Evolutionary conservation across 192 early-diverging fungal genomes (phyloP).

Genomic region (Lunasporangiospora selenospora): DNA sequence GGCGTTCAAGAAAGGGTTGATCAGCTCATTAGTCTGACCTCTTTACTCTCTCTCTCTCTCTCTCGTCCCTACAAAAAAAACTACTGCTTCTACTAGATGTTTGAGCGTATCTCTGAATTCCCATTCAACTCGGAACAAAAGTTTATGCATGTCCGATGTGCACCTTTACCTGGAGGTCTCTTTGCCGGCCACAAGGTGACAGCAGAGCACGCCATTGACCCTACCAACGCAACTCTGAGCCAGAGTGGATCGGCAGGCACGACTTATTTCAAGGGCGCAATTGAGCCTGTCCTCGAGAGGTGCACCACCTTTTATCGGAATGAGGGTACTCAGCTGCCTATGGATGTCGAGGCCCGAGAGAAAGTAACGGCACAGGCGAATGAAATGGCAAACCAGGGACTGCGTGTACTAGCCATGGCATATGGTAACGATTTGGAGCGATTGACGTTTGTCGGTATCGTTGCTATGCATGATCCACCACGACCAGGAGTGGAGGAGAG

Average conservation of each 20-base stretch:
- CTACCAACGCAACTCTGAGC: conserved; percentile 39
- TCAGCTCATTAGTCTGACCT: background rate
- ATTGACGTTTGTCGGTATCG: conserved; percentile 82
- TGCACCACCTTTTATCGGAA: conserved; percentile 71
- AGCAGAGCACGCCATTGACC: conserved; percentile 37
- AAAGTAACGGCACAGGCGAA: conserved; percentile 63
- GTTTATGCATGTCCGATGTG: conserved; percentile 84
- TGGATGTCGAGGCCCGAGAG: conserved; percentile 66
- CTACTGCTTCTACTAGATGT: too few species aligned
- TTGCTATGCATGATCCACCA: conserved; percentile 95
- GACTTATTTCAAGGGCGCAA: conserved; percentile 84
- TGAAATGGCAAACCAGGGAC: conserved; percentile 76
- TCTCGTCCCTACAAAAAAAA: too few species aligned
- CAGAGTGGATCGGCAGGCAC: conserved; percentile 35
- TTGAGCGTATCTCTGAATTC: conserved; percentile 72
- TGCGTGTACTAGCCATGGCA: conserved; percentile 90
- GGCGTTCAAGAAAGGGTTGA: background rate
- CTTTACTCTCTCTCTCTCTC: too few species aligned
- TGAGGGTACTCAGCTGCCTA: conserved; percentile 52
- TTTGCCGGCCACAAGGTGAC: conserved; percentile 26
- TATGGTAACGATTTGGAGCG: conserved; percentile 61
- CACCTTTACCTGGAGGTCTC: conserved; percentile 29
- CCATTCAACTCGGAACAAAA: conserved; percentile 96
- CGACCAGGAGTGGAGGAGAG: conserved; percentile 77
- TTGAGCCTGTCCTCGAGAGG: conserved; percentile 78